phyloP scores from a whole-genome alignment of 2,329 filamentous ascomycete genomes.

The Aspergillus latus region DNA sequence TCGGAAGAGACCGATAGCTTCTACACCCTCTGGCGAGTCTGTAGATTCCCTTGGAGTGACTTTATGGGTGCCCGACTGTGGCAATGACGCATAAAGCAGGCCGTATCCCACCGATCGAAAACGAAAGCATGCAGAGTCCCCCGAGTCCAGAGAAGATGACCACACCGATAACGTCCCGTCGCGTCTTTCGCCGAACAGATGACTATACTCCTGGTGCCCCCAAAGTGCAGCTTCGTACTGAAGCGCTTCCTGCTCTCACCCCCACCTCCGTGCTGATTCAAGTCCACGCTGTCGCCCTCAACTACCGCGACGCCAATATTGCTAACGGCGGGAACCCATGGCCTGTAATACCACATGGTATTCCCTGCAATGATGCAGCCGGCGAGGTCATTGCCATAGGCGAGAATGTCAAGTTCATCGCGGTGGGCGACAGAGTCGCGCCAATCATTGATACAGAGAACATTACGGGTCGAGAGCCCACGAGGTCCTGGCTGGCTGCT shows the following conservation, averaged over 20 bases:
- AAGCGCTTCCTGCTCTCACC: constrained; percentile 33
- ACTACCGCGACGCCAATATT: constrained; percentile 30
- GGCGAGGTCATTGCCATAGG: constrained; percentile 44
- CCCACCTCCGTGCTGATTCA: constrained; percentile 30
- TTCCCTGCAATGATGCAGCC: constrained; percentile 44
- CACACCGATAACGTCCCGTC: constrained; percentile 16
- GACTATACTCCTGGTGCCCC: constrained; percentile 32
- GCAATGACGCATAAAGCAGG: too few relatives aligned
- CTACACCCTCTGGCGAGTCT: too few relatives aligned
- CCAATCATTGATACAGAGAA: constrained; percentile 44
- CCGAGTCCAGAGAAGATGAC: background rate
- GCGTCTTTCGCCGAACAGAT: constrained; percentile 35
- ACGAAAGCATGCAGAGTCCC: too few relatives aligned
- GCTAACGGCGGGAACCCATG: constrained; percentile 41
- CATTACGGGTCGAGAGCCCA: constrained; percentile 39
- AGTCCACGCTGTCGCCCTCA: constrained; percentile 25
- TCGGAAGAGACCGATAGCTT: too few relatives aligned
- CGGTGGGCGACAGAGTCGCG: constrained; percentile 39
- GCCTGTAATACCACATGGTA: constrained; percentile 35
- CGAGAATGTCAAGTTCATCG: constrained; percentile 33
- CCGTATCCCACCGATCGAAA: too few relatives aligned
- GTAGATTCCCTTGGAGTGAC: too few relatives aligned
- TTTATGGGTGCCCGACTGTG: background rate
- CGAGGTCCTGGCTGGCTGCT: constrained; percentile 45
- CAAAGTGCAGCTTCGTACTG: constrained; percentile 37